Conservation (phyloP, 768 basidiomycete genomes). For the Mycena amicta region DNA sequence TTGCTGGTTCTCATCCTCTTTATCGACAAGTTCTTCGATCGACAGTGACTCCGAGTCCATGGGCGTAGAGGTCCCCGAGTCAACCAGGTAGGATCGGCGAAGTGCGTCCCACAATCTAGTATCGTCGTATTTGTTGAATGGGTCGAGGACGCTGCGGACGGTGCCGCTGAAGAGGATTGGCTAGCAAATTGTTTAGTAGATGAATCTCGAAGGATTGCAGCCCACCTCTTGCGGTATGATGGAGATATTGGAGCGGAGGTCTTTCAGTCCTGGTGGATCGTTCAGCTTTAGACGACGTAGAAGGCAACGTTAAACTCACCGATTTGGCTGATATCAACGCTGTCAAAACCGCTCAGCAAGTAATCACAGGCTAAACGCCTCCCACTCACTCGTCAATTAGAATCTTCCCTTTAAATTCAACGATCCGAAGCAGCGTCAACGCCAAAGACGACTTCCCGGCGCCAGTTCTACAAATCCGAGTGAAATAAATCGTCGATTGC, state of each 20-base stretch:
- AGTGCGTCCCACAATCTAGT: constrained; percentile 73
- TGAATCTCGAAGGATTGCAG: background rate
- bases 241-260: constrained; percentile 59
- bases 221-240: constrained; percentile 72
- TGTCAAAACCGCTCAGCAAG: constrained; percentile 26
- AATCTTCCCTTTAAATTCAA: constrained; percentile 68
- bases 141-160: constrained; percentile 58
- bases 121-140: constrained; percentile 65
- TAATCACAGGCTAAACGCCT: constrained; percentile 15
- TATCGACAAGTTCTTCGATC: no score
- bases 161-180: constrained; percentile 62
- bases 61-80: constrained; percentile 44
- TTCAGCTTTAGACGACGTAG: no score
- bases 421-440: constrained; percentile 66
- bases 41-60: no score
- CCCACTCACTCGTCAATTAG: constrained; percentile 69
- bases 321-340: constrained; percentile 69
- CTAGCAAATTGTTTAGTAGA: constrained; percentile 33
- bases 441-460: constrained; percentile 67
- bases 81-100: constrained; percentile 51
- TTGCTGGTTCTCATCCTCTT: constrained; percentile 50
- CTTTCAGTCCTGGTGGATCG: no score
- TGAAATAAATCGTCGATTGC: constrained; percentile 17
- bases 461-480: constrained; percentile 46
- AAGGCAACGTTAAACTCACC: no score